These are phyloP conservation scores for Tinospora cordifolia DNA, from an alignment of 164 flowering plant genomes.

Conservation along the genomic window DNA sequence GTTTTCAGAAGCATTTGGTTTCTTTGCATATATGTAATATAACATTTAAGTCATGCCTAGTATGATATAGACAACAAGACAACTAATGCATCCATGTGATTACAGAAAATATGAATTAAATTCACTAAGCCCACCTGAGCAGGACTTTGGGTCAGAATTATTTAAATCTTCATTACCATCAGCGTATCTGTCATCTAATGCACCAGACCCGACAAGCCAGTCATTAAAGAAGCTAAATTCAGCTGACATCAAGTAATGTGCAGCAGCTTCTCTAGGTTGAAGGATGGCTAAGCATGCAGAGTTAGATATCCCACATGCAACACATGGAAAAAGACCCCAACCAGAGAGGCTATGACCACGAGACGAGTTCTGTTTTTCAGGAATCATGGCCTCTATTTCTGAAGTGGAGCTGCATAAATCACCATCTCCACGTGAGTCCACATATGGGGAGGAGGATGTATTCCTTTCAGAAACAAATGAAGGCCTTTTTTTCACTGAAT, in stretches of 20 bases:
- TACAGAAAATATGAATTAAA: not conserved
- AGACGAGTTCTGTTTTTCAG: slow-evolving; percentile 21
- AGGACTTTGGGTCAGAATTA: slow-evolving; percentile 23
- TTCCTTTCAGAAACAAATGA: slow-evolving; percentile 26
- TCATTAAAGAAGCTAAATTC: slow-evolving; percentile 62
- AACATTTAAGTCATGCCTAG: not conserved
- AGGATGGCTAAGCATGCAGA: slow-evolving; percentile 76
- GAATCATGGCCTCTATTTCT: slow-evolving; percentile 12
- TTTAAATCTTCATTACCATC: slow-evolving; percentile 18
- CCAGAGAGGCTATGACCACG: slow-evolving; percentile 38
- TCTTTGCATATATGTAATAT: not conserved
- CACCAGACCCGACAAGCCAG: slow-evolving; percentile 39
- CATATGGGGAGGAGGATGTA: slow-evolving; percentile 15
- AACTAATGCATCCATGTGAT: not conserved
- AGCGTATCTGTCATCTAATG: slow-evolving; percentile 22
- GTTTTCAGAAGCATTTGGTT: not conserved
- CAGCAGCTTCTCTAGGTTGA: slow-evolving; percentile 72
- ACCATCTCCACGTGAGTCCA: slow-evolving; percentile 19
- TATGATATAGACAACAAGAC: not conserved
- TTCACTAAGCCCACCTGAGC: slow-evolving; percentile 34
- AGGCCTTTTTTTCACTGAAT: slow-evolving; percentile 39
- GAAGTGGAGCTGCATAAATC: slow-evolving; percentile 17
- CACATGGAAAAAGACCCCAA: slow-evolving; percentile 80
- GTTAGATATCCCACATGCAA: slow-evolving; percentile 79
- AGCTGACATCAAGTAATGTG: slow-evolving; percentile 60